Percentiles rank a stretch among this genome's conserved stretches.
These are phyloP conservation scores for Rhodamnia rubescens DNA, from an alignment of 345 rosid species.

Conservation along the genomic window DNA sequence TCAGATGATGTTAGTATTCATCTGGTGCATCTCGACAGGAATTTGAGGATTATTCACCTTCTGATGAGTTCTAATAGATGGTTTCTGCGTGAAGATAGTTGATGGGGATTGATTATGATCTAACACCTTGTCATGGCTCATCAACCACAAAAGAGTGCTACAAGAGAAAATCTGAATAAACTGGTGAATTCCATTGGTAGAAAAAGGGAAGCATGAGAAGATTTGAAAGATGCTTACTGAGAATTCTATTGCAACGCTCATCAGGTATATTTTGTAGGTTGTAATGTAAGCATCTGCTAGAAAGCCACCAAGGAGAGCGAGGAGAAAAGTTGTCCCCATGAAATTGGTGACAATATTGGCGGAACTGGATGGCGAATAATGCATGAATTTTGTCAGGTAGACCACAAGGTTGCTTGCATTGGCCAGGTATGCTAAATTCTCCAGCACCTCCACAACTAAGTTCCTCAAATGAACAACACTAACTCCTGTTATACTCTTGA, in stretches of 20 bases:
- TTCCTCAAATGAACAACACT: not conserved
- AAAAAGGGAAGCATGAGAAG: not conserved
- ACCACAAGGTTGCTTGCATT: slow-evolving; percentile 91
- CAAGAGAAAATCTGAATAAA: not conserved
- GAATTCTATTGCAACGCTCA: slow-evolving; percentile 62
- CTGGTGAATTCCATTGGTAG: not conserved
- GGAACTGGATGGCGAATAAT: slow-evolving; percentile 66
- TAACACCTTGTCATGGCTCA: not conserved
- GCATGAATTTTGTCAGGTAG: slow-evolving; percentile 62
- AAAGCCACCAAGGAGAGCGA: slow-evolving; percentile 83
- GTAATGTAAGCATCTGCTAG: slow-evolving; percentile 65
- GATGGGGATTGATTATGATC: not conserved
- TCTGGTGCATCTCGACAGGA: not conserved
- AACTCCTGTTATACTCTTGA: not conserved
- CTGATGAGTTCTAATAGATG: not conserved
- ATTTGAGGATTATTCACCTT: not conserved
- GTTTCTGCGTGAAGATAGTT: not conserved
- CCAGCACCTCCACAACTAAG: slow-evolving; percentile 71
- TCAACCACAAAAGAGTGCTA: not conserved
- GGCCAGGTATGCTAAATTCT: slow-evolving; percentile 83
- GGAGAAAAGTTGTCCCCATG: slow-evolving; percentile 88
- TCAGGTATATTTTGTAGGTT: slow-evolving; percentile 54
- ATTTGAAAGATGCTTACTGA: slow-evolving; percentile 28
- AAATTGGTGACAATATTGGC: slow-evolving; percentile 78
- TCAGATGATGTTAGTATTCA: not conserved